Conservation (phyloP, 192 early-diverging fungal genomes). For the Gaertneriomyces sp. region DNA sequence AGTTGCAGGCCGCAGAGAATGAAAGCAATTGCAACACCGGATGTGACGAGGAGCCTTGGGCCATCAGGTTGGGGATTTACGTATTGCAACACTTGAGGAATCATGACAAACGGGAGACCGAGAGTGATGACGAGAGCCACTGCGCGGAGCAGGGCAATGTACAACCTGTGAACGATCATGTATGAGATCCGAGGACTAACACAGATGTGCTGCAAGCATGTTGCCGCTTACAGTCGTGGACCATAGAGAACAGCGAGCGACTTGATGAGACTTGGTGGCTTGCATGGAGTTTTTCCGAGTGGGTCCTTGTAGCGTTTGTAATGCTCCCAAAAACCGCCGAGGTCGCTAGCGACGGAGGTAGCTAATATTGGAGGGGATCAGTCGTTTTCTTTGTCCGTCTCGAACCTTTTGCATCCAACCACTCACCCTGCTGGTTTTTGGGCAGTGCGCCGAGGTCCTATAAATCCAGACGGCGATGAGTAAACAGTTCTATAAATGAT, state of each 20-base stretch:
- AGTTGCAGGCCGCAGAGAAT: constrained; percentile 23
- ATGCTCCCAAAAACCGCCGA: background rate
- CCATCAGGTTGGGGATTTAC: constrained; percentile 12
- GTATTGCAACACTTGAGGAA: constrained; percentile 18
- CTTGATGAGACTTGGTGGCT: constrained; percentile 3
- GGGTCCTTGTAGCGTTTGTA: no score
- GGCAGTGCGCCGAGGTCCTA: constrained; percentile 9
- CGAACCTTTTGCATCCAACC: no score
- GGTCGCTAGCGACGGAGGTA: background rate
- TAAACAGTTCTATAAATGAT: background rate
- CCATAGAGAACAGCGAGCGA: constrained; percentile 2
- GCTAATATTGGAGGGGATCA: no score
- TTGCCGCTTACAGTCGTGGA: background rate
- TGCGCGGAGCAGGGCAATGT: constrained; percentile 4
- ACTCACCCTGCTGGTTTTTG: background rate
- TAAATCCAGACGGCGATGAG: background rate
- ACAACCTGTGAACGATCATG: background rate
- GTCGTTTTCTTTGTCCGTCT: no score
- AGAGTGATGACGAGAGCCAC: constrained; percentile 6
- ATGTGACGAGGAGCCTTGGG: background rate
- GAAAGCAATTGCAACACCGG: constrained; percentile 9
- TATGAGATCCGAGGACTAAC: background rate
- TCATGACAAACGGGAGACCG: background rate
- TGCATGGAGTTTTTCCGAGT: background rate
- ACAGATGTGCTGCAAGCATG: background rate